phyloP scores from a whole-genome alignment of 306 rosid species.

The Cucurbita pepo region DNA sequence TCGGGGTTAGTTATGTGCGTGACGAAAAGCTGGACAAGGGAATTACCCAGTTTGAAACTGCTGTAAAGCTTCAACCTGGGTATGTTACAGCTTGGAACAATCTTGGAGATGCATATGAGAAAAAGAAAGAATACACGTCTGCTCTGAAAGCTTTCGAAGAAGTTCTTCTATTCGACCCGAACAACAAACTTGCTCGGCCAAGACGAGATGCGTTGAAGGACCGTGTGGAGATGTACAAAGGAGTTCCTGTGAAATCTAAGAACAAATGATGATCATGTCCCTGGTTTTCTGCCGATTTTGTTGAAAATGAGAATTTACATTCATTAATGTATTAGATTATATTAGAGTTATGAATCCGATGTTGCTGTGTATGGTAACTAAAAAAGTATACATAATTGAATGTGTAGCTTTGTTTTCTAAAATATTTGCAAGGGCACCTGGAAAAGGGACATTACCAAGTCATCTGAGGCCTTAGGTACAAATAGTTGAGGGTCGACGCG shows the following conservation, averaged over 20 bases:
- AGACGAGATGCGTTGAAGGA: slow-evolving; percentile 62
- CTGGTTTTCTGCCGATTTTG: neutral
- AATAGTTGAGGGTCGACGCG: too few relatives aligned
- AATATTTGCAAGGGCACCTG: neutral
- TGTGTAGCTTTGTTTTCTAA: neutral
- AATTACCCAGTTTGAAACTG: slow-evolving; percentile 68
- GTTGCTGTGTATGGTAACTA: neutral
- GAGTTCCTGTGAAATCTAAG: slow-evolving; percentile 48
- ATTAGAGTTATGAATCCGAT: neutral
- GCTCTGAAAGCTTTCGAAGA: slow-evolving; percentile 91
- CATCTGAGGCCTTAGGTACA: too few relatives aligned
- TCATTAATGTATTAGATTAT: neutral
- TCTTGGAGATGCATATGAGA: slow-evolving; percentile 91
- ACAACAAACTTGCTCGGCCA: slow-evolving; percentile 79
- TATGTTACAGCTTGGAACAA: slow-evolving; percentile 97
- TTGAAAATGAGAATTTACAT: neutral
- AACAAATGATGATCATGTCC: slow-evolving; percentile 26
- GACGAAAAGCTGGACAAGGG: slow-evolving; percentile 84
- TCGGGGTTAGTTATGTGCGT: slow-evolving; percentile 71
- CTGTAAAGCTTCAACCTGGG: slow-evolving; percentile 89
- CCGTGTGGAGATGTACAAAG: slow-evolving; percentile 44
- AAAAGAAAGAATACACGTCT: slow-evolving; percentile 50
- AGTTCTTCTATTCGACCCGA: slow-evolving; percentile 83
- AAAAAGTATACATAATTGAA: neutral
- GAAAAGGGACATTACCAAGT: too few relatives aligned